Conservation (phyloP, 495 filamentous ascomycete genomes). For the Antarctomyces pellizariae region DNA sequence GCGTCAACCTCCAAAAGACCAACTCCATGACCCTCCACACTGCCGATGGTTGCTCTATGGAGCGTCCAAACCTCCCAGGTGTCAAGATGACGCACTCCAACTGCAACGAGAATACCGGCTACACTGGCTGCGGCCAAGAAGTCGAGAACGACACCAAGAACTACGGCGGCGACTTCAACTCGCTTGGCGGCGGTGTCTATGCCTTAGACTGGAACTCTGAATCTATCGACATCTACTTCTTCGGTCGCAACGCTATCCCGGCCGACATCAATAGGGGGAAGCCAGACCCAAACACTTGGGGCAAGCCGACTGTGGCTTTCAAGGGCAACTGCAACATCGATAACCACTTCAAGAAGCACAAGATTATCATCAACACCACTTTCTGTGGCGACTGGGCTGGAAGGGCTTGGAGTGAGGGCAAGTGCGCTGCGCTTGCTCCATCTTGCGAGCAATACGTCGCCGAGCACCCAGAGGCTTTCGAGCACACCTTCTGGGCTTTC, state of each 20-base stretch:
- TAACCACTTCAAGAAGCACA: slow-evolving; percentile 39
- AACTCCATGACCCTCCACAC: slow-evolving; percentile 66
- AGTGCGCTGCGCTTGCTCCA: slow-evolving; percentile 13
- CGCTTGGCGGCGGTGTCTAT: slow-evolving; percentile 49
- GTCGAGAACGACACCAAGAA: slow-evolving; percentile 21
- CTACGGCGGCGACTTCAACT: slow-evolving; percentile 55
- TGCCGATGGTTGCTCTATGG: slow-evolving; percentile 26
- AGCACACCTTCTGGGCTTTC: too few species aligned
- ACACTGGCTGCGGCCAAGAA: slow-evolving; percentile 27
- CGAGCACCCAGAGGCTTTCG: slow-evolving; percentile 26
- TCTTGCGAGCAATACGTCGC: slow-evolving; percentile 35
- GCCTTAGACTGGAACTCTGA: slow-evolving; percentile 50
- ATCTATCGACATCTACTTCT: slow-evolving; percentile 34
- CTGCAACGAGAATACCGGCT: slow-evolving; percentile 20
- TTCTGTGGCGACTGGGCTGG: slow-evolving; percentile 89
- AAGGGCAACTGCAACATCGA: slow-evolving; percentile 41
- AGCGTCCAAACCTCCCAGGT: slow-evolving; percentile 12
- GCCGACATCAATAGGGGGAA: slow-evolving; percentile 26
- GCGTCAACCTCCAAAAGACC: slow-evolving; percentile 41
- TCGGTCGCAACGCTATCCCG: slow-evolving; percentile 18
- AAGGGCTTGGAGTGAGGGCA: slow-evolving; percentile 24
- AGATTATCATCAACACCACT: slow-evolving; percentile 59
- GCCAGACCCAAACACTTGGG: slow-evolving; percentile 42
- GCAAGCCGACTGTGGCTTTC: slow-evolving; percentile 43
- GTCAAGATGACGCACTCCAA: background rate